Conservation (phyloP, 257 asterid genomes). For the Datura wrightii region DNA sequence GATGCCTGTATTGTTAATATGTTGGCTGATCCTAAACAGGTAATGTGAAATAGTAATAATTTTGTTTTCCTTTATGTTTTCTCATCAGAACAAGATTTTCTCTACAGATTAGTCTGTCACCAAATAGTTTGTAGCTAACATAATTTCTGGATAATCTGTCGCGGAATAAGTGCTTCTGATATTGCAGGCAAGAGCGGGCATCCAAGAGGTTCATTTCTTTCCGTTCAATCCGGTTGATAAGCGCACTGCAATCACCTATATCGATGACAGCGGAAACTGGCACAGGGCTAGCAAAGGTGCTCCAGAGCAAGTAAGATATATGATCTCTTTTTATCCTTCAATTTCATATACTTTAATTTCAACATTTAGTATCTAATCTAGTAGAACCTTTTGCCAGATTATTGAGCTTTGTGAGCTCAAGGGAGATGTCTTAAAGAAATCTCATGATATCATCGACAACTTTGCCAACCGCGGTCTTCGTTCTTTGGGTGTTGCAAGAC, state of each 20-base stretch:
- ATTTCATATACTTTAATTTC: background rate
- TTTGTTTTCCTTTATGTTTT: background rate
- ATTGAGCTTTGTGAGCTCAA: constrained; percentile 59
- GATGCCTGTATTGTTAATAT: constrained; percentile 73
- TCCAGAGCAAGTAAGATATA: constrained; percentile 62
- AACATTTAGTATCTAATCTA: background rate
- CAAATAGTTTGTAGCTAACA: no score
- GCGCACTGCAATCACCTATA: constrained; percentile 72
- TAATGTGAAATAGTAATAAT: background rate
- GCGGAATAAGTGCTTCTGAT: background rate
- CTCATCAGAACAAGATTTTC: background rate
- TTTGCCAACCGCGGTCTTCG: constrained; percentile 78
- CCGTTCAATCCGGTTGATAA: constrained; percentile 75
- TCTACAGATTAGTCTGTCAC: background rate
- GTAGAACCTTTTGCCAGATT: constrained; percentile 40
- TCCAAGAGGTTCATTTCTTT: constrained; percentile 67
- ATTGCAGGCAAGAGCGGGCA: constrained; percentile 65
- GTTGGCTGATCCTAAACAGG: constrained; percentile 69
- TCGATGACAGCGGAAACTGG: constrained; percentile 61
- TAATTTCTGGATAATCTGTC: background rate
- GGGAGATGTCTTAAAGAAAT: constrained; percentile 49
- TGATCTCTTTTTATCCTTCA: background rate
- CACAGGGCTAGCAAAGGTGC: constrained; percentile 77
- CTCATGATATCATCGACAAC: constrained; percentile 60
- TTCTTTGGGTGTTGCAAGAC: constrained; percentile 67